Evolutionary conservation across 805 yeast species (phyloP).

Genomic region (Clavispora fructus): DNA sequence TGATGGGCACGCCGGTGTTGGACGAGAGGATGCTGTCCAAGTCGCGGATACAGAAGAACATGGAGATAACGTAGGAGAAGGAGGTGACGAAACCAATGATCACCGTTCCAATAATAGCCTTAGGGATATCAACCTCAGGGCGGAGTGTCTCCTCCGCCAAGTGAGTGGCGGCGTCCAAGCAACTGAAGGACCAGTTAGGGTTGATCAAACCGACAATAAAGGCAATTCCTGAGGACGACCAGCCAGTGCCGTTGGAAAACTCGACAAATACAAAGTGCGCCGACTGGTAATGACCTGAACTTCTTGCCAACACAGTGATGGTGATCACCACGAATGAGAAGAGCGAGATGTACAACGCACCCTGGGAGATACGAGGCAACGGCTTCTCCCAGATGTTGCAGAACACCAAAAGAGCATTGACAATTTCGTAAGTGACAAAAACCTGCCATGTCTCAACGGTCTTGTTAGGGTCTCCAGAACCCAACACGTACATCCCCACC

Average conservation of each 20-base stretch:
- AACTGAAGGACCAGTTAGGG: slow-evolving; percentile 66
- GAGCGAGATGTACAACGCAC: slow-evolving; percentile 49
- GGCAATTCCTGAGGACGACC: slow-evolving; percentile 55
- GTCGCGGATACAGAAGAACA: slow-evolving; percentile 56
- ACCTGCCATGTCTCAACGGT: slow-evolving; percentile 48
- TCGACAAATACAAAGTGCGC: slow-evolving; percentile 50
- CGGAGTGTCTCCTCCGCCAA: slow-evolving; percentile 60
- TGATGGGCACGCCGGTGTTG: slow-evolving; percentile 56
- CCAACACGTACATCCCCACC: slow-evolving; percentile 46
- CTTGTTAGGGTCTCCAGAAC: slow-evolving; percentile 24
- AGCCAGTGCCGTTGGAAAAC: slow-evolving; percentile 55
- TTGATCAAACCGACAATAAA: slow-evolving; percentile 67
- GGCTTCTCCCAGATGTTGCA: slow-evolving; percentile 48
- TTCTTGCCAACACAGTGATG: slow-evolving; percentile 46
- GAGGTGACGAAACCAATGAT: slow-evolving; percentile 63
- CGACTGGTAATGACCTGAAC: slow-evolving; percentile 47
- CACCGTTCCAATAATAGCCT: slow-evolving; percentile 57
- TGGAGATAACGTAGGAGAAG: slow-evolving; percentile 46
- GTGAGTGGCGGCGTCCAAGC: slow-evolving; percentile 68
- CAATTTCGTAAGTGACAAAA: slow-evolving; percentile 44
- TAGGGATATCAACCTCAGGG: slow-evolving; percentile 57
- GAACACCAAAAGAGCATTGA: slow-evolving; percentile 38
- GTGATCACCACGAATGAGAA: slow-evolving; percentile 50
- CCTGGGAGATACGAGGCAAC: slow-evolving; percentile 46
- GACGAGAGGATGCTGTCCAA: slow-evolving; percentile 44